phyloP scores from a whole-genome alignment of 176 grass and related monocot species.

The Calamus simplicifolius region DNA sequence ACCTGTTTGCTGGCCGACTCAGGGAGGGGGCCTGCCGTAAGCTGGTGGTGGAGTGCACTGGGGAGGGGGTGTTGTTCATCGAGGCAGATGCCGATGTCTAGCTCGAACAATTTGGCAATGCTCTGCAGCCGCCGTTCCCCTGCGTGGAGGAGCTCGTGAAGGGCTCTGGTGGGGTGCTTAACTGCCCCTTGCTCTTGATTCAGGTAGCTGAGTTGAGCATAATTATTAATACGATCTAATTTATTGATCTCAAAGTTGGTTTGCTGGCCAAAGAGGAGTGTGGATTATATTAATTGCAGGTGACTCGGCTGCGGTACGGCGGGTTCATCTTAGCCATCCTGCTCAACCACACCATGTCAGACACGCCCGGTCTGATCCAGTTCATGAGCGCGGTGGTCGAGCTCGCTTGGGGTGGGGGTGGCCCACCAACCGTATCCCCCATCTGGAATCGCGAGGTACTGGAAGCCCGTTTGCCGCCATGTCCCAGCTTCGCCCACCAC shows the following conservation, averaged over 20 bases:
- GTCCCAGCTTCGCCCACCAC: constrained; percentile 36
- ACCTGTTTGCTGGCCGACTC: constrained; percentile 74
- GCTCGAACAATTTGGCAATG: constrained; percentile 61
- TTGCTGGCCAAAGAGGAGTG: too few relatives aligned
- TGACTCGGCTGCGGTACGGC: constrained; percentile 7
- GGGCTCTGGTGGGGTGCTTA: neutral
- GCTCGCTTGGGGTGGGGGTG: constrained; percentile 40
- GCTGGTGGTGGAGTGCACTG: constrained; percentile 78
- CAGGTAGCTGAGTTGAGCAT: too few relatives aligned
- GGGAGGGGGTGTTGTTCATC: constrained; percentile 72
- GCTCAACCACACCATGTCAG: constrained; percentile 17
- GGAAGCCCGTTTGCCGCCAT: constrained; percentile 39
- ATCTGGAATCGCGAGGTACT: constrained; percentile 35
- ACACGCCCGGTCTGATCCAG: constrained; percentile 11
- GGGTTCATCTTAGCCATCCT: constrained; percentile 9
- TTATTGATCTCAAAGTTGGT: too few relatives aligned
- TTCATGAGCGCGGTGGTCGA: constrained; percentile 21
- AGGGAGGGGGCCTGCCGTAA: constrained; percentile 45
- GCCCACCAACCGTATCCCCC: constrained; percentile 22
- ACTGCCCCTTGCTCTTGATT: constrained; percentile 8
- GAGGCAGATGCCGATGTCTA: too few relatives aligned
- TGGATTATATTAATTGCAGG: too few relatives aligned
- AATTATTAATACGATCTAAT: too few relatives aligned
- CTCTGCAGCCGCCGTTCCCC: constrained; percentile 46
- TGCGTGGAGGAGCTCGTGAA: constrained; percentile 12